Conservation (phyloP, 129 eudicot species). For the Helianthus annuus region HanXRQr2.0-SUNRISE NC_035444.2:1071553-1072052, state of each 20-base stretch:
- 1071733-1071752: slow-evolving; percentile 20
- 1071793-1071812: slow-evolving; percentile 32
- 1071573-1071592: too few relatives aligned
- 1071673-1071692: background rate
- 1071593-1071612: too few relatives aligned
- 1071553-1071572: too few relatives aligned
- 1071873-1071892: background rate
- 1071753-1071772: background rate
- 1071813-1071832: slow-evolving; percentile 27
- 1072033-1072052: slow-evolving; percentile 6
- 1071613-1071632: background rate
- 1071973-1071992: too few relatives aligned
- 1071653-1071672: background rate
- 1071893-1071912: background rate
- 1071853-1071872: background rate
- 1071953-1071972: too few relatives aligned
- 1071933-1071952: too few relatives aligned
- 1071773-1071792: slow-evolving; percentile 14
- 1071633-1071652: background rate
- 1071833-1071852: slow-evolving; percentile 23
- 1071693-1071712: background rate
- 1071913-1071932: background rate
- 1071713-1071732: slow-evolving; percentile 8
- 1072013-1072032: slow-evolving; percentile 1
- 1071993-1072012: background rate